Conservation (phyloP, 106 monocot genomes). For the Narthecium ossifragum region DNA sequence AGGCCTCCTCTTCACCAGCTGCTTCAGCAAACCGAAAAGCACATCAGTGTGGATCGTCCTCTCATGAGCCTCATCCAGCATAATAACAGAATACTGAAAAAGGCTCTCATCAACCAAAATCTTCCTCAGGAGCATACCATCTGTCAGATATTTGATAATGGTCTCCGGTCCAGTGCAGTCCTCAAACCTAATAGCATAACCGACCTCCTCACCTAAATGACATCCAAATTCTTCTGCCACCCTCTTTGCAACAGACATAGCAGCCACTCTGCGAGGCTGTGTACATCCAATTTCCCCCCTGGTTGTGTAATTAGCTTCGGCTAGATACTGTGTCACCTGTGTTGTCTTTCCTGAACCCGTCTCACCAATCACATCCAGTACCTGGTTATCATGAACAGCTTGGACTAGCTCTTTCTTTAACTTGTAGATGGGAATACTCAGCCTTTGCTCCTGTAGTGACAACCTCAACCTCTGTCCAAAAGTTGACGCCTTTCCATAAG, state of each 20-base stretch:
- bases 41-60: constrained; percentile 94
- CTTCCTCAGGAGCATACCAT: constrained; percentile 93
- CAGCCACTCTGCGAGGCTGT: constrained; percentile 94
- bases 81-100: constrained; percentile 88
- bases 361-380: constrained; percentile 90
- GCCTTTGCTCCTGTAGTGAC: constrained; percentile 88
- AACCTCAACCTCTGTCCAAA: constrained; percentile 91
- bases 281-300: constrained; percentile 93
- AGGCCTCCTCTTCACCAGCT: constrained; percentile 66
- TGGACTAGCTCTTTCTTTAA: constrained; percentile 91
- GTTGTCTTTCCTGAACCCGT: constrained; percentile 97
- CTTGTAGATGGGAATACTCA: constrained; percentile 89
- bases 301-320: constrained; percentile 89
- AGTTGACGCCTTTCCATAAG: constrained; percentile 85
- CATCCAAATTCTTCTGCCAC: constrained; percentile 99
- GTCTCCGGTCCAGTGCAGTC: constrained; percentile 95
- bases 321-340: constrained; percentile 91
- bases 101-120: constrained; percentile 86
- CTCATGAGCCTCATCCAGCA: constrained; percentile 98
- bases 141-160: constrained; percentile 96
- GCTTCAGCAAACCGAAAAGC: constrained; percentile 84
- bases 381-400: constrained; percentile 90
- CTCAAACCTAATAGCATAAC: constrained; percentile 96
- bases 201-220: constrained; percentile 85
- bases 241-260: constrained; percentile 95